phyloP scores from a whole-genome alignment of 1,284 basidiomycete species.

The Gymnopus androsaceus region DNA sequence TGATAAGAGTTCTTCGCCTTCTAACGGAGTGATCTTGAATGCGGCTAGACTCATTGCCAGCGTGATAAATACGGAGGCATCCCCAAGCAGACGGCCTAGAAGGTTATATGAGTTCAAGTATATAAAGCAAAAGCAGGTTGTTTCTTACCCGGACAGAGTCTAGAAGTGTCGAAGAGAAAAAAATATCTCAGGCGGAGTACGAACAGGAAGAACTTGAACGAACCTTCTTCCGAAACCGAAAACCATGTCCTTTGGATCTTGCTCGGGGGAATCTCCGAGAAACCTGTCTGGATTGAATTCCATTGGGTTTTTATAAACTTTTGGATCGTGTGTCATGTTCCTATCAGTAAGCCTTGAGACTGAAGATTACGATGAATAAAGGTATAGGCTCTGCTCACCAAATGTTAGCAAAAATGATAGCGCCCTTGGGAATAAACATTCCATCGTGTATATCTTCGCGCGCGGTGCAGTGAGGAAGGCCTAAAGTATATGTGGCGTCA shows the following conservation, averaged over 20 bases:
- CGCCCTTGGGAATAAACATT: constrained; percentile 27
- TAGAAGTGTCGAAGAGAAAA: too few species aligned
- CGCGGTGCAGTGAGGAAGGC: constrained; percentile 24
- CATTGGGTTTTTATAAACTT: constrained; percentile 22
- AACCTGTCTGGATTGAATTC: constrained; percentile 32
- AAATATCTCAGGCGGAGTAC: neutral
- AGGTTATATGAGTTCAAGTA: neutral
- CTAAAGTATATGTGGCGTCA: neutral
- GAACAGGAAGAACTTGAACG: neutral
- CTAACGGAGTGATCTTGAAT: constrained; percentile 21
- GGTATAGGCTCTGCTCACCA: too few species aligned
- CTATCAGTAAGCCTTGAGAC: constrained; percentile 1
- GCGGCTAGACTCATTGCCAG: constrained; percentile 24
- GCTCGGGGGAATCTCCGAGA: constrained; percentile 19
- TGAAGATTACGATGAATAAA: too few species aligned
- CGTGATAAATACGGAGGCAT: constrained; percentile 25
- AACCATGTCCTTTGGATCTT: constrained; percentile 18
- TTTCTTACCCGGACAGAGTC: constrained; percentile 20
- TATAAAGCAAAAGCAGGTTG: too few species aligned
- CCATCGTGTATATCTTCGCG: constrained; percentile 26
- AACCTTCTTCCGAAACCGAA: constrained; percentile 24
- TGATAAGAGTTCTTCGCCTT: constrained; percentile 3
- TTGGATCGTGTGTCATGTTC: constrained; percentile 22
- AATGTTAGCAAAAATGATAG: constrained; percentile 25
- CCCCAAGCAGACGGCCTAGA: constrained; percentile 24